phyloP scores from a whole-genome alignment of 2,329 filamentous ascomycete species.

The Colletotrichum godetiae region DNA sequence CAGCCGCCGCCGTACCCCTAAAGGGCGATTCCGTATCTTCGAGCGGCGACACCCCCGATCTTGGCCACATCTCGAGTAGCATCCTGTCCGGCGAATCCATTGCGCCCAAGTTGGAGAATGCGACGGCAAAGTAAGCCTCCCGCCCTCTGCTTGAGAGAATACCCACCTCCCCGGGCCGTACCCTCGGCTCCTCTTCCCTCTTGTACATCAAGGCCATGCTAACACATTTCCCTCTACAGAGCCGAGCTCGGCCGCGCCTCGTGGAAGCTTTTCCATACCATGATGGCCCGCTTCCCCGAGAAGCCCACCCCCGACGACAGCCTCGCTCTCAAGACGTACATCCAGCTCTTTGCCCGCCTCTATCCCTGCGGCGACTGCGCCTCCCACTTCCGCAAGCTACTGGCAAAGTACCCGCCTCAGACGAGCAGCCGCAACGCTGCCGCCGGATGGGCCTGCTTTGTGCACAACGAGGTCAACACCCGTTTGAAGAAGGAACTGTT shows the following conservation, averaged over 20 bases:
- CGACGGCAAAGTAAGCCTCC: constrained; percentile 75
- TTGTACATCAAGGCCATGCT: not conserved
- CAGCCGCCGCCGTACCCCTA: constrained; percentile 27
- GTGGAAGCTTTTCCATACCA: constrained; percentile 78
- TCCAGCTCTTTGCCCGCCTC: constrained; percentile 74
- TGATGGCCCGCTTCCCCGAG: constrained; percentile 77
- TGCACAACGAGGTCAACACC: constrained; percentile 76
- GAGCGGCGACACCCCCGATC: constrained; percentile 44
- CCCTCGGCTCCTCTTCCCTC: not conserved
- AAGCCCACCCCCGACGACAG: constrained; percentile 72
- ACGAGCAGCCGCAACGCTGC: constrained; percentile 72
- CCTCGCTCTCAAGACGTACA: constrained; percentile 71
- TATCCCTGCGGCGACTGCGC: constrained; percentile 80
- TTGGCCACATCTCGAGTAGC: constrained; percentile 56
- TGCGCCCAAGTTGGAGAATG: constrained; percentile 85
- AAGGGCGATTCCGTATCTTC: constrained; percentile 36
- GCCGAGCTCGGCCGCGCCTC: constrained; percentile 75
- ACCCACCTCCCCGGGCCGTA: not conserved
- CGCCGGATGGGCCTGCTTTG: constrained; percentile 75
- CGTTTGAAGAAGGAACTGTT: constrained; percentile 71
- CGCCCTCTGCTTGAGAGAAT: not conserved
- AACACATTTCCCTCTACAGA: constrained; percentile 46
- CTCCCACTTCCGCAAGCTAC: constrained; percentile 71
- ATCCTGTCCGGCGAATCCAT: constrained; percentile 77
- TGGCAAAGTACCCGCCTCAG: constrained; percentile 73